Evolutionary conservation across 2,329 filamentous ascomycete genomes (phyloP).

Genomic region (Fusarium brachygibbosum): DNA sequence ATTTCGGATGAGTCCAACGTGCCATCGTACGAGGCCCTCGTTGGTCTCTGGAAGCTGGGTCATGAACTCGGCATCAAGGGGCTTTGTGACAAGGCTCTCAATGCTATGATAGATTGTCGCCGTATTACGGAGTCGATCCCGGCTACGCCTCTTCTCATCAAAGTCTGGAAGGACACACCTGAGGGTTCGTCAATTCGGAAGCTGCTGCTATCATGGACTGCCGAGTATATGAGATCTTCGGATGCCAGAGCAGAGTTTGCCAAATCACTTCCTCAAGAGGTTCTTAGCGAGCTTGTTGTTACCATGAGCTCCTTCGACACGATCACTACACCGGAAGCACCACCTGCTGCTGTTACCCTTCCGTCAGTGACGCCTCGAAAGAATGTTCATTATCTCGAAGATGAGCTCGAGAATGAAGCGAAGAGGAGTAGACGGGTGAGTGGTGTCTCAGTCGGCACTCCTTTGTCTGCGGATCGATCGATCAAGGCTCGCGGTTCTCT

Average conservation of each 20-base stretch:
- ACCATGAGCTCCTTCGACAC: conserved; percentile 70
- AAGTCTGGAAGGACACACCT: conserved; percentile 73
- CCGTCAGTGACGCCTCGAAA: conserved; percentile 54
- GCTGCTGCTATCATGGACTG: conserved; percentile 72
- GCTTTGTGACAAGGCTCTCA: conserved; percentile 68
- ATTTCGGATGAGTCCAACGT: conserved; percentile 58
- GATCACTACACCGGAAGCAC: conserved; percentile 51
- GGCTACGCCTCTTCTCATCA: conserved; percentile 69
- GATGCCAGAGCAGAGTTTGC: conserved; percentile 70
- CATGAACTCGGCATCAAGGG: conserved; percentile 65
- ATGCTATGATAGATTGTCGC: conserved; percentile 69
- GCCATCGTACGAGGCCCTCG: conserved; percentile 67
- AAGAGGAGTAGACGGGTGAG: conserved; percentile 61
- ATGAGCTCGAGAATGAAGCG: conserved; percentile 58
- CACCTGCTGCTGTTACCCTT: conserved; percentile 28
- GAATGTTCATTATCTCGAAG: conserved; percentile 65
- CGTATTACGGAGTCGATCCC: conserved; percentile 68
- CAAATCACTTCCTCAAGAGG: conserved; percentile 71
- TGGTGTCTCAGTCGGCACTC: conserved; percentile 31
- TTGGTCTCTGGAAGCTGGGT: conserved; percentile 70
- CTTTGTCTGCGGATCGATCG: conserved; percentile 40
- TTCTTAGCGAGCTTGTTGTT: conserved; percentile 73
- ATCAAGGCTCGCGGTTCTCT: conserved; percentile 51
- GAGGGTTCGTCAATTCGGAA: conserved; percentile 71
- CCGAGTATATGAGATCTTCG: conserved; percentile 72